Evolutionary conservation across 148 eudicot genomes (phyloP).

Genomic region (Persicaria maculosa): DNA sequence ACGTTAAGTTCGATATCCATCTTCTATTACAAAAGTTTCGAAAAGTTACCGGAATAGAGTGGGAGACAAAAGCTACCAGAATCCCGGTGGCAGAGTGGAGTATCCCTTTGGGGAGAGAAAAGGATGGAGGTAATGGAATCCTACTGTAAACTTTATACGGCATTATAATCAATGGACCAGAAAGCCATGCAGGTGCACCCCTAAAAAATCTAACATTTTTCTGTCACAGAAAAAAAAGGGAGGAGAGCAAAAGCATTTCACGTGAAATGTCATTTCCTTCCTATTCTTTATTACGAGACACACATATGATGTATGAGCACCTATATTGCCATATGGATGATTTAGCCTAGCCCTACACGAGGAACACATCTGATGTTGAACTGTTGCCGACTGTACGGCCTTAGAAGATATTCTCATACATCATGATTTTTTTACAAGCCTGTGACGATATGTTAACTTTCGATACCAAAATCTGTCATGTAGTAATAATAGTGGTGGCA

Average conservation of each 20-base stretch:
- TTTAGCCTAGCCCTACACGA: no score
- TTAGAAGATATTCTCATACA: neutral
- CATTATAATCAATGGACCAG: slow-evolving; percentile 9
- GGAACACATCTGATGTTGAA: neutral
- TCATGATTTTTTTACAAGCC: neutral
- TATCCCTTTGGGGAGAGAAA: slow-evolving; percentile 15
- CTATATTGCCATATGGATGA: no score
- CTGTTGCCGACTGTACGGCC: neutral
- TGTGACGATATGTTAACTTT: neutral
- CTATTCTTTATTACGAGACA: neutral
- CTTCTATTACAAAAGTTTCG: slow-evolving; percentile 11
- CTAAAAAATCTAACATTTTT: neutral
- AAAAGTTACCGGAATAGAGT: slow-evolving; percentile 6
- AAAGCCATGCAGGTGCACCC: slow-evolving; percentile 12
- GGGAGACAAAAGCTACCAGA: slow-evolving; percentile 9
- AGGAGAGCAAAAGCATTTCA: neutral
- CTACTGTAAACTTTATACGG: slow-evolving; percentile 55
- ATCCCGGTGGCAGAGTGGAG: slow-evolving; percentile 26
- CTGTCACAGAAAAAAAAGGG: neutral
- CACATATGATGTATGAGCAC: neutral
- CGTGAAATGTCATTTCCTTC: neutral
- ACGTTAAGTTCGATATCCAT: neutral
- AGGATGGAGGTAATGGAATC: slow-evolving; percentile 31
- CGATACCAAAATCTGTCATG: neutral
- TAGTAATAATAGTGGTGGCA: neutral